A percentile compares a stretch with the other conserved stretches of the same genome.
Conservation (phyloP, 108 stramenopile species). For the Cyclotella cryptica region DNA sequence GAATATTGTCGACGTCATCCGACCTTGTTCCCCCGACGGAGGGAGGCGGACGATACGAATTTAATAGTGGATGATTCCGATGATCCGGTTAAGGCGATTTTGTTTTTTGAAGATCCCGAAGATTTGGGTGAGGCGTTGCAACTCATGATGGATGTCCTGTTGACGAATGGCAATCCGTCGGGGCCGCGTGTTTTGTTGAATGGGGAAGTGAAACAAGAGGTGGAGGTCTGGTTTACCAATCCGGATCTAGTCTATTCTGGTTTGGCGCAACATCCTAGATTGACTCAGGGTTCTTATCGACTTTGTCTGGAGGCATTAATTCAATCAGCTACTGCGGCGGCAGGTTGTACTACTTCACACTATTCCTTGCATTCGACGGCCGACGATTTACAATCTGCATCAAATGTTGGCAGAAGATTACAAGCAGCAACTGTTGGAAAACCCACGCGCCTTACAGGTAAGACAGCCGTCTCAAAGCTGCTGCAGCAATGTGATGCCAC, state of each 20-base stretch:
- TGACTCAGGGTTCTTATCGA: conserved; percentile 31
- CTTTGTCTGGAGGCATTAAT: conserved; percentile 23
- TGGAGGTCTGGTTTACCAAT: conserved; percentile 23
- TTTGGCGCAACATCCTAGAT: conserved; percentile 21
- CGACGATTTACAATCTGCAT: too few relatives aligned
- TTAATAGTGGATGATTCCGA: conserved; percentile 10
- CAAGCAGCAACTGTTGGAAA: conserved; percentile 24
- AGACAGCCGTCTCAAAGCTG: conserved; percentile 23
- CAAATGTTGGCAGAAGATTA: neutral
- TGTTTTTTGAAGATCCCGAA: conserved; percentile 32
- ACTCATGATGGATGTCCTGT: conserved; percentile 19
- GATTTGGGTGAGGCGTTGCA: conserved; percentile 31
- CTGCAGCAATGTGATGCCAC: conserved; percentile 14
- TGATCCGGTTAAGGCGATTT: conserved; percentile 23
- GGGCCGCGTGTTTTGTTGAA: conserved; percentile 12
- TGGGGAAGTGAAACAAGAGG: conserved; percentile 10
- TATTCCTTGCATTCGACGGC: neutral
- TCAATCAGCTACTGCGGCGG: conserved; percentile 18
- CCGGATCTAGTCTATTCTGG: conserved; percentile 32
- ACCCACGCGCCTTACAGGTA: conserved; percentile 21
- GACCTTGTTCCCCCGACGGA: conserved; percentile 12
- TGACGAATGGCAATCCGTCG: conserved; percentile 20
- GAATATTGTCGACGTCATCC: conserved; percentile 23
- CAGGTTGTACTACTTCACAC: conserved; percentile 11
- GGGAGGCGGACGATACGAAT: conserved; percentile 10